phyloP scores from a whole-genome alignment of 2,329 filamentous ascomycete species.

The Colletotrichum kahawae region DNA sequence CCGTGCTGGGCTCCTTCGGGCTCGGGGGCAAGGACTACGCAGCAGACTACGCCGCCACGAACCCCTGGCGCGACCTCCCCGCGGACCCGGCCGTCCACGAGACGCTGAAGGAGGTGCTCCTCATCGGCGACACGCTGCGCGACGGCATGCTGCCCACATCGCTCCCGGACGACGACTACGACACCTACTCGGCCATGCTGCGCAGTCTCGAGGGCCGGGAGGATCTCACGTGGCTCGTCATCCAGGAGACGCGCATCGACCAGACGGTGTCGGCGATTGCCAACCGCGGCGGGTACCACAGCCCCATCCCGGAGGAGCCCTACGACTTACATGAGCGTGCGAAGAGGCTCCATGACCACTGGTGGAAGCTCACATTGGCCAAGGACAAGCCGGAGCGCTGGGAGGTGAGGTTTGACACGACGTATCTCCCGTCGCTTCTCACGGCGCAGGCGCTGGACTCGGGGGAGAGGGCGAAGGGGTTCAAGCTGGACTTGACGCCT shows the following conservation, averaged over 20 bases:
- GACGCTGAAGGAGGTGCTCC: background rate
- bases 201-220: constrained; percentile 10
- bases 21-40: background rate
- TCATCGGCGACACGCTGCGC: constrained; percentile 13
- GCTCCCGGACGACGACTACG: constrained; percentile 6
- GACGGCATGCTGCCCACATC: constrained; percentile 17
- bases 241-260: constrained; percentile 15
- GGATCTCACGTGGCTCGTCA: constrained; percentile 12
- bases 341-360: background rate
- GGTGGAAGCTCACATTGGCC: background rate
- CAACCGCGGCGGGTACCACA: constrained; percentile 7
- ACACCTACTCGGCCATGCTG: constrained; percentile 8
- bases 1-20: background rate
- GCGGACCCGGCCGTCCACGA: constrained; percentile 2
- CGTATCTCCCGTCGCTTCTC: background rate
- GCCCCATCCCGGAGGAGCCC: constrained; percentile 16
- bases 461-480: background rate
- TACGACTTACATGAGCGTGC: constrained; percentile 7
- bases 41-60: background rate
- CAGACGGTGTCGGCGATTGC: constrained; percentile 6
- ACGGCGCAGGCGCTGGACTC: background rate
- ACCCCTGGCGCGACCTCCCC: constrained; percentile 20
- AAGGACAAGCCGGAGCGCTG: constrained; percentile 10
- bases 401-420: constrained; percentile 5
- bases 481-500: background rate